Base-by-base conservation (phyloP, 2,329 filamentous ascomycete species). In the Hypoxylon sp. region DNA sequence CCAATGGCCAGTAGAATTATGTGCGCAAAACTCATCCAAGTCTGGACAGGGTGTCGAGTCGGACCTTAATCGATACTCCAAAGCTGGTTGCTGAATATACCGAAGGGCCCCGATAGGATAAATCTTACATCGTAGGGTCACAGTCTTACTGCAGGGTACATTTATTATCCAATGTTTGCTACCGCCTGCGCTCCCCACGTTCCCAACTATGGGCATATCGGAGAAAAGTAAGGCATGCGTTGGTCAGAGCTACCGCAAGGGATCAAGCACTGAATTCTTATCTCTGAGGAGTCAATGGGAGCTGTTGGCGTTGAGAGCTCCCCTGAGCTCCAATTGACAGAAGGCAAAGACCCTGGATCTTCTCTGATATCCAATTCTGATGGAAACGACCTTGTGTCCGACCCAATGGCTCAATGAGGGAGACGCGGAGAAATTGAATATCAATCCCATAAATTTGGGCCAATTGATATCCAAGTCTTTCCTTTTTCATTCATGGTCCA, bases 61-160 rank as follows among this genome's bases (percentile, higher is more conserved):
- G 62, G 67, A 65, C 62, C 52, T 61, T 65, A 57, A 61, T 64
- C 54, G 55, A 65, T 45, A 47, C n/a, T 41, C 39, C 32, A 58
- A 41, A 65, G 43, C 47, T 62, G 56, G 30, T 50, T 41, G 34
- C 55, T 67, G 47, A 32, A 58, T 63, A 64, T 69, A 62, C 67
- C 61, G 61, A 63, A 27, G n/a, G 52, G 48, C 45, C 34, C 67
- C 67, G 65, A 70, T 70, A 63, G 65, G 46, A 61, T 32, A 43
- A 54, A 57, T 59, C 55, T 53, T 64, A 54, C 64, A 65, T 63
- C 52, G 62, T 27, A 70, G 61, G 41, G 67, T 70, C 65, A 48
- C 58, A 70, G 52, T 70, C 61, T 70, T 63, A 68, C 65, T 65
- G 65, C 29, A 65, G 67, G 50, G 61, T 65, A 59, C 37, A 48